A percentile compares a stretch with the other conserved stretches of the same genome.
phyloP scores from a whole-genome alignment of 805 yeast genomes.

The Saccharomyces paradoxus region DNA sequence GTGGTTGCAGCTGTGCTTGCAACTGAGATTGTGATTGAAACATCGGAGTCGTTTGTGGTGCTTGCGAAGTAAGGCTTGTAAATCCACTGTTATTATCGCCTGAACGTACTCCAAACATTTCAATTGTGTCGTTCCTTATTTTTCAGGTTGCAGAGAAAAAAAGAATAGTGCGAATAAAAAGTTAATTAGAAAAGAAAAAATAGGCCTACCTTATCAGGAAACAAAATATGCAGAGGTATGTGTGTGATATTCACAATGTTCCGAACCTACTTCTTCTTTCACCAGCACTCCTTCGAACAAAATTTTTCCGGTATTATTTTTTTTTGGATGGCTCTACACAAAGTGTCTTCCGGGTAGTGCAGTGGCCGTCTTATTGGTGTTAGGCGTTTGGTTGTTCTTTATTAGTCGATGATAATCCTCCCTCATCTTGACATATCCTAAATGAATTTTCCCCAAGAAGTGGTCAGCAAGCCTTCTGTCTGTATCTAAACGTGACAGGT shows the following conservation, averaged over 20 bases:
- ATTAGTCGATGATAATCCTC: conserved; percentile 39
- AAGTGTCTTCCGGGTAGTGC: not conserved
- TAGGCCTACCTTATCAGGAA: not conserved
- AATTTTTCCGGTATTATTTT: not conserved
- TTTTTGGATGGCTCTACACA: not conserved
- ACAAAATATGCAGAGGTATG: not conserved
- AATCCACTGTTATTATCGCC: not conserved
- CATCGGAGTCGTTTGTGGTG: not conserved
- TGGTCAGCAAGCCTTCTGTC: conserved; percentile 87
- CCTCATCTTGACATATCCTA: conserved; percentile 74
- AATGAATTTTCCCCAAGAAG: conserved; percentile 78
- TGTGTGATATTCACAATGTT: not conserved
- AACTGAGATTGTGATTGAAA: not conserved
- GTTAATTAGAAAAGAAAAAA: not conserved
- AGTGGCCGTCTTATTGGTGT: not conserved
- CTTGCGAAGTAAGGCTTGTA: not conserved
- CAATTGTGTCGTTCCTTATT: not conserved
- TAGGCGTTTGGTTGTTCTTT: conserved; percentile 8
- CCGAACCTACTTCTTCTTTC: not conserved
- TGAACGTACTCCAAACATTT: conserved; percentile 1
- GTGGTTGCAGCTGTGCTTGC: not conserved
- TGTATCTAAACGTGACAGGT: conserved; percentile 73
- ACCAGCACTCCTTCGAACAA: not conserved
- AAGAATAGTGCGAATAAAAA: not conserved
- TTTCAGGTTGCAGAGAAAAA: not conserved